phyloP scores from a whole-genome alignment of 2,329 filamentous ascomycete genomes.

The Akanthomyces dipterigenus region DNA sequence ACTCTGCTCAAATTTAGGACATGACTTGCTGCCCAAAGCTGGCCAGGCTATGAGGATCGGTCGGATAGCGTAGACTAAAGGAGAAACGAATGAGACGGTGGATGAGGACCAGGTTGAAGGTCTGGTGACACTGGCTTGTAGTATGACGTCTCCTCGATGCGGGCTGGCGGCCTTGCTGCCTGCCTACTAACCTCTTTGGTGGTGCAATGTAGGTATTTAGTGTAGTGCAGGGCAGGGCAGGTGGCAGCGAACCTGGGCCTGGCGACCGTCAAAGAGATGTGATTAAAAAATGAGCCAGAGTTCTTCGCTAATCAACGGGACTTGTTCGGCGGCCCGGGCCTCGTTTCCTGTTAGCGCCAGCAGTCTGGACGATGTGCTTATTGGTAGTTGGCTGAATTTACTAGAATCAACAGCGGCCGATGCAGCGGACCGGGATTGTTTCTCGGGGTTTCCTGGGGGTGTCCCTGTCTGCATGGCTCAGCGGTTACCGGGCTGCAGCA shows the following conservation, averaged over 20 bases:
- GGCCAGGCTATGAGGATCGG: neutral
- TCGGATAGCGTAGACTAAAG: neutral
- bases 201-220: neutral
- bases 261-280: too few relatives aligned
- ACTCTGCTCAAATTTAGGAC: neutral
- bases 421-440: neutral
- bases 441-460: neutral
- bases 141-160: slow-evolving; percentile 8
- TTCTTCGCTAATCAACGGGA: too few relatives aligned
- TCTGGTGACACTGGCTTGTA: slow-evolving; percentile 11
- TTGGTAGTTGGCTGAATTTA: too few relatives aligned
- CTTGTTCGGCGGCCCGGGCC: too few relatives aligned
- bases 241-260: too few relatives aligned
- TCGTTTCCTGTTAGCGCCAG: too few relatives aligned
- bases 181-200: neutral
- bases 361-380: too few relatives aligned
- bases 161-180: neutral
- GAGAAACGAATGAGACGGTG: slow-evolving; percentile 2
- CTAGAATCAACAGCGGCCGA: too few relatives aligned
- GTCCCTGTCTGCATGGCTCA: neutral
- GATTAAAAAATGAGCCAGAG: too few relatives aligned
- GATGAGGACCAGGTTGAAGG: neutral
- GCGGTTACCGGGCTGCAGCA: neutral
- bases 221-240: too few relatives aligned
- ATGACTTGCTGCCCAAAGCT: neutral